Conservation (phyloP, 768 basidiomycete genomes). For the Crepidotus variabilis region DNA sequence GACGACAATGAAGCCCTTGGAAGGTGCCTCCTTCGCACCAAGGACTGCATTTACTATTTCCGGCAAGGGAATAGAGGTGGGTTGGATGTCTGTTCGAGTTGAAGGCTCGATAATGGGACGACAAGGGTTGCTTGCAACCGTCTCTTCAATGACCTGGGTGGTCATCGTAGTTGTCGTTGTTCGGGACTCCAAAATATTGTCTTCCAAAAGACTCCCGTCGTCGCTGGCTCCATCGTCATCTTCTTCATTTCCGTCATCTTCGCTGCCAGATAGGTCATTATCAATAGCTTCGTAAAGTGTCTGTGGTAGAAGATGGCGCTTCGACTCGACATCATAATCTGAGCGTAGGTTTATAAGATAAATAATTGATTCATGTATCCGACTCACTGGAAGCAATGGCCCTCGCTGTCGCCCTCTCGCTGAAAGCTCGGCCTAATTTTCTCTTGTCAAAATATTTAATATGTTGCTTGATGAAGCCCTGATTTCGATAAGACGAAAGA, state of each 20-base stretch:
- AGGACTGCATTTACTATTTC: neutral
- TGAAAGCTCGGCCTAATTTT: conserved; percentile 13
- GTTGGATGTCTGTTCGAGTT: neutral
- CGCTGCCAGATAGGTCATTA: neutral
- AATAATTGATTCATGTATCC: neutral
- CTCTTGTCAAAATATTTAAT: conserved; percentile 6
- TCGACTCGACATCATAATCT: neutral
- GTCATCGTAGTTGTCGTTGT: neutral
- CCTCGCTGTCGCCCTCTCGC: conserved; percentile 11
- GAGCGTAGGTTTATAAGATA: neutral
- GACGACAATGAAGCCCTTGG: neutral
- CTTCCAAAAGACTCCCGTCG: neutral
- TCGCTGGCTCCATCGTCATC: neutral
- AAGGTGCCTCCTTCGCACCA: neutral
- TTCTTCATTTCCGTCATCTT: neutral
- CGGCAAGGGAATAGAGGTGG: neutral
- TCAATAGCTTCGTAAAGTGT: neutral
- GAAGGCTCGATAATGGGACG: neutral
- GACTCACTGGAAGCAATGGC: conserved; percentile 17
- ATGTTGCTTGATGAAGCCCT: conserved; percentile 12
- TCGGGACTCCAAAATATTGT: neutral
- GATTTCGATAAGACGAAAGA: neutral
- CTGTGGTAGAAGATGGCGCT: neutral
- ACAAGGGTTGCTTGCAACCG: neutral
- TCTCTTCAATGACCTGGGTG: neutral